These are phyloP conservation scores for Strobilomyces confusus DNA, from an alignment of 768 basidiomycete genomes.

Conservation along the genomic window DNA sequence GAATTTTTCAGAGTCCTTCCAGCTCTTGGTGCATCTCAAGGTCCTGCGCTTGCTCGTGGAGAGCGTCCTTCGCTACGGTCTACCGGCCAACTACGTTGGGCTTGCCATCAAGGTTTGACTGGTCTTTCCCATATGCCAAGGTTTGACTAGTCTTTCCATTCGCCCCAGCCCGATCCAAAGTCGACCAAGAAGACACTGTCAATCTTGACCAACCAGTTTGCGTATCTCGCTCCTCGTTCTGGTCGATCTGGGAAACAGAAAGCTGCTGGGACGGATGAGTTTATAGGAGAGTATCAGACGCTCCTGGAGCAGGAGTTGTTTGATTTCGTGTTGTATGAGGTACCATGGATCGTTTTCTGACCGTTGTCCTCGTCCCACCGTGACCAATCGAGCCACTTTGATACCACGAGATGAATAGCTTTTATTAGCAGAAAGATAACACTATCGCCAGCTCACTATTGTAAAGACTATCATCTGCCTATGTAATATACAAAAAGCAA, in stretches of 20 bases:
- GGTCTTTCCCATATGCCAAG: slow-evolving; percentile 1
- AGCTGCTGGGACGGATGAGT: slow-evolving; percentile 53
- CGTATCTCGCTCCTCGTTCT: slow-evolving; percentile 73
- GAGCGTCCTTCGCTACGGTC: slow-evolving; percentile 91
- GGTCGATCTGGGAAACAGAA: slow-evolving; percentile 39
- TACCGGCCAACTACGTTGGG: slow-evolving; percentile 88
- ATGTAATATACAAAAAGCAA: slow-evolving; percentile 38
- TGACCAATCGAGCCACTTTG: neutral
- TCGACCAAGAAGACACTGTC: slow-evolving; percentile 73
- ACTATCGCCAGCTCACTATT: slow-evolving; percentile 55
- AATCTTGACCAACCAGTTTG: slow-evolving; percentile 70
- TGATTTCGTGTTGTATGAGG: slow-evolving; percentile 91
- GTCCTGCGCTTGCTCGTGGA: slow-evolving; percentile 89
- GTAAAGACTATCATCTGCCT: slow-evolving; percentile 45
- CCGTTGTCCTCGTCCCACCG: neutral
- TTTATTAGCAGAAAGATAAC: slow-evolving; percentile 60
- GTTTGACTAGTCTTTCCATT: no score
- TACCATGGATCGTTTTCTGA: slow-evolving; percentile 82
- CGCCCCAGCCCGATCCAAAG: slow-evolving; percentile 78
- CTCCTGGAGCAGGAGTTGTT: slow-evolving; percentile 95
- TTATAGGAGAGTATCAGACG: slow-evolving; percentile 86
- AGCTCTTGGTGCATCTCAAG: slow-evolving; percentile 91
- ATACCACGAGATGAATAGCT: slow-evolving; percentile 32
- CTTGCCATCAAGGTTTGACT: slow-evolving; percentile 68
- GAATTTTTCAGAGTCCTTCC: slow-evolving; percentile 96